Percentiles rank a stretch among this genome's conserved stretches.
phyloP scores from a whole-genome alignment of 805 yeast species.

The Candida ficus region DNA sequence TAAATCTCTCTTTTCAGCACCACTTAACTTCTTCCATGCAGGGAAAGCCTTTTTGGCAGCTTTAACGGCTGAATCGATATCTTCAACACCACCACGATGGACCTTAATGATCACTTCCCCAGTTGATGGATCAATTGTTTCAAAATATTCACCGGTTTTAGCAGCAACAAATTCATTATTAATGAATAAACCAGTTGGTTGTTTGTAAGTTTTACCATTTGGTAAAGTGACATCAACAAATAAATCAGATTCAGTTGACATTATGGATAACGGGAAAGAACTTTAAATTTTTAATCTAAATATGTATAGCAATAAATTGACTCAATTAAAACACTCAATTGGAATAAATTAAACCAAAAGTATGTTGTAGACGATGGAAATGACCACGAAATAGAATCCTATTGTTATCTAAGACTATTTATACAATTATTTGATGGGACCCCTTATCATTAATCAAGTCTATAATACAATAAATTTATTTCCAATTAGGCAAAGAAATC shows the following conservation, averaged over 20 bases:
- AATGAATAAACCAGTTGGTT: constrained; percentile 75
- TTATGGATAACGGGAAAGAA: background rate
- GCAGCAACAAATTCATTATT: constrained; percentile 65
- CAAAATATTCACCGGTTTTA: constrained; percentile 36
- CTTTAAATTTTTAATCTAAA: no score
- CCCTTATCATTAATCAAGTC: no score
- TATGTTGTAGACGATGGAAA: no score
- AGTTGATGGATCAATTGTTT: constrained; percentile 44
- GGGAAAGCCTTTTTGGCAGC: constrained; percentile 48
- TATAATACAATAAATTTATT: no score
- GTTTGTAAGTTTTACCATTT: constrained; percentile 59
- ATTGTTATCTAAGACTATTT: no score
- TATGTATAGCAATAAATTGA: no score
- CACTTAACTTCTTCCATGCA: constrained; percentile 43
- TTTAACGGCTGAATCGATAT: constrained; percentile 49
- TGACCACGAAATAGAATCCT: no score
- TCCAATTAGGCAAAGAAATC: no score
- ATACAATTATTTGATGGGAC: no score
- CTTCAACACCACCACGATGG: constrained; percentile 45
- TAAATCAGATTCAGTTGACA: constrained; percentile 15
- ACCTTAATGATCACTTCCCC: constrained; percentile 47
- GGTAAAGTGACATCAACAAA: constrained; percentile 46
- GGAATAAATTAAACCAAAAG: no score
- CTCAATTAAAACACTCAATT: no score
- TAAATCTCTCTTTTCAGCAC: constrained; percentile 40